Conservation (phyloP, 371 early-diverging fungal genomes). For the Mucor irregularis region DNA sequence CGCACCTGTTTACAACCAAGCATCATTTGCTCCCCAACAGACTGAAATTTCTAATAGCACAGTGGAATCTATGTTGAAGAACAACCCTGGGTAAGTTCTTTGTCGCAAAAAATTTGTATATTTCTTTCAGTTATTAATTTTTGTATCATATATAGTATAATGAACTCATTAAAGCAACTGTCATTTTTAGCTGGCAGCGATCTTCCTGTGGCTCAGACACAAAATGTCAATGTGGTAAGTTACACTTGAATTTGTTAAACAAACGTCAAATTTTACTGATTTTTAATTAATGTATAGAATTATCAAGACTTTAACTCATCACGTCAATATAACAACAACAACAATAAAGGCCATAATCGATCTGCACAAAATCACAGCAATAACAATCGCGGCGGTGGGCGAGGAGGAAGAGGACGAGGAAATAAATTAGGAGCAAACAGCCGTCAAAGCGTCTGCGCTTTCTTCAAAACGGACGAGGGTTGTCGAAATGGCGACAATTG, state of each 20-base stretch:
- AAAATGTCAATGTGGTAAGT: not conserved
- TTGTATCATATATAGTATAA: slow-evolving; percentile 1
- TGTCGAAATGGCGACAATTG: slow-evolving; percentile 14
- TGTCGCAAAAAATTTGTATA: not conserved
- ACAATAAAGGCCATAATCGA: not conserved
- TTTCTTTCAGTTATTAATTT: not conserved
- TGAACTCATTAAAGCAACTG: slow-evolving; percentile 9
- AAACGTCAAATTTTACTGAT: not conserved
- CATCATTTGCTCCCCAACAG: not conserved
- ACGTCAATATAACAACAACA: not conserved
- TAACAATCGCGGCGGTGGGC: not conserved
- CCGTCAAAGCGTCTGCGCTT: not conserved
- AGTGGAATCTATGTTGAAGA: slow-evolving; percentile 9
- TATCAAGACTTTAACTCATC: no score
- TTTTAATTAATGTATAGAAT: not conserved
- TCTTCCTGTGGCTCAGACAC: not conserved
- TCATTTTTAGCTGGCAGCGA: slow-evolving; percentile 1
- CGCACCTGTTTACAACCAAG: not conserved
- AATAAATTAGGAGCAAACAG: not conserved
- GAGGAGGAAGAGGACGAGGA: not conserved
- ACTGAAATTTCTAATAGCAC: slow-evolving; percentile 4
- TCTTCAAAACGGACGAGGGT: slow-evolving; percentile 2
- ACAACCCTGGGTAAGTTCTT: slow-evolving; percentile 14
- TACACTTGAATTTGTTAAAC: no score
- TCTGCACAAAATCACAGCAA: not conserved